Conservation (phyloP, 495 filamentous ascomycete species). For the Xylaria scruposa region DNA sequence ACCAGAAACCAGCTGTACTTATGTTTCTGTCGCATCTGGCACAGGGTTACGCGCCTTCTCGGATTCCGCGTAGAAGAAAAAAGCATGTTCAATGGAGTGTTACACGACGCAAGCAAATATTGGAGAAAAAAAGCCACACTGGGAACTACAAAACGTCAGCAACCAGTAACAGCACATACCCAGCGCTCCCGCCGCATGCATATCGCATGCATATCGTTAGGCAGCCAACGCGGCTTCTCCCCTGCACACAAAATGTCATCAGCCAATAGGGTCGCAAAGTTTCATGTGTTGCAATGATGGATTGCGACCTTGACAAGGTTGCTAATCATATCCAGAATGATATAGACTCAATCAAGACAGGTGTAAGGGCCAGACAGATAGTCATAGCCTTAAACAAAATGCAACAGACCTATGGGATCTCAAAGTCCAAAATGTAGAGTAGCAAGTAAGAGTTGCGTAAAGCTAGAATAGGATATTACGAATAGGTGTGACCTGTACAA, state of each 20-base stretch:
- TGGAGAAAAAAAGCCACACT: background rate
- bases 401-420: slow-evolving; percentile 4
- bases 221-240: background rate
- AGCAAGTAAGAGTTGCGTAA: background rate
- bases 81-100: background rate
- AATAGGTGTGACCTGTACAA: background rate
- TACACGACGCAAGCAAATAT: too few relatives aligned
- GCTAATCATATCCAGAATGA: too few relatives aligned
- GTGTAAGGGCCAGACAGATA: background rate
- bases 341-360: too few relatives aligned
- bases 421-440: background rate
- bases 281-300: too few relatives aligned
- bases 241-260: background rate
- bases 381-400: slow-evolving; percentile 5
- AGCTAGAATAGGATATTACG: background rate
- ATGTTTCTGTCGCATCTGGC: background rate
- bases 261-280: background rate
- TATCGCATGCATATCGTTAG: background rate
- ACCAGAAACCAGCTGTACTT: background rate
- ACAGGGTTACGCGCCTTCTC: background rate
- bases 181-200: too few relatives aligned
- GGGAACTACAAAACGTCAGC: background rate
- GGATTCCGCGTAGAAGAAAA: background rate
- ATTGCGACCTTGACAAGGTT: too few relatives aligned
- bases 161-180: background rate